Evolutionary conservation across 2,329 filamentous ascomycete genomes (phyloP).

Genomic region (Zymoseptoria ardabiliae): DNA sequence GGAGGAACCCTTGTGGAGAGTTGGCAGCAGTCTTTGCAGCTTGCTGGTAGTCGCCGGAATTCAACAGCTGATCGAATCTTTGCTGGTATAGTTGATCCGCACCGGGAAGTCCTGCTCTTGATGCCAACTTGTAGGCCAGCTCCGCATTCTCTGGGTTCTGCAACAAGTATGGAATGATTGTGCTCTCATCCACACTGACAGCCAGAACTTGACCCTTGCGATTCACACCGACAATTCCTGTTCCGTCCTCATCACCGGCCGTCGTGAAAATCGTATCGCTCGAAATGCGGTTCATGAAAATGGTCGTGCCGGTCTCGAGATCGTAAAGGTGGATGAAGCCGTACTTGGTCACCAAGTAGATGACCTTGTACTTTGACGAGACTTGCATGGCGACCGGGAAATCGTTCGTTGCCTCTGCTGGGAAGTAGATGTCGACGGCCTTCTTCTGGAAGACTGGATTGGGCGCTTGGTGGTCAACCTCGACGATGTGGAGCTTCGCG

Average conservation of each 20-base stretch:
- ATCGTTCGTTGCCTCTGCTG: constrained; percentile 87
- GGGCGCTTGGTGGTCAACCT: constrained; percentile 85
- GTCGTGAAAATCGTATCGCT: constrained; percentile 99
- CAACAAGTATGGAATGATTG: constrained; percentile 86
- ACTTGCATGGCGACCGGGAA: constrained; percentile 98
- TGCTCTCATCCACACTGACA: constrained; percentile 86
- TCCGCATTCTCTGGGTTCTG: constrained; percentile 92
- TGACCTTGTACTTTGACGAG: constrained; percentile 90
- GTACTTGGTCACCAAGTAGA: constrained; percentile 97
- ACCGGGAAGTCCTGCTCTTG: constrained; percentile 84
- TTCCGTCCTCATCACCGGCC: constrained; percentile 71
- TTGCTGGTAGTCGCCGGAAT: constrained; percentile 70
- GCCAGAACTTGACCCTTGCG: constrained; percentile 94
- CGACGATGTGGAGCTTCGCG: constrained; percentile 94
- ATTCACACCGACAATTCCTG: constrained; percentile 90
- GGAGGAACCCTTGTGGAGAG: constrained; percentile 90
- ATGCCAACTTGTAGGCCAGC: constrained; percentile 92
- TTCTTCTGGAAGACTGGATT: constrained; percentile 93
- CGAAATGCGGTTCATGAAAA: constrained; percentile 99
- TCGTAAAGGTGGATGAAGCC: constrained; percentile 99
- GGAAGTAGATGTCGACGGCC: constrained; percentile 96
- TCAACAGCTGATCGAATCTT: constrained; percentile 84
- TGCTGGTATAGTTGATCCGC: constrained; percentile 89
- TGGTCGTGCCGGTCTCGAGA: constrained; percentile 86
- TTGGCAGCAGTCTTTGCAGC: constrained; percentile 95